Base-by-base conservation (phyloP, 495 filamentous ascomycete species). In the Penicillium fimorum region DNA sequence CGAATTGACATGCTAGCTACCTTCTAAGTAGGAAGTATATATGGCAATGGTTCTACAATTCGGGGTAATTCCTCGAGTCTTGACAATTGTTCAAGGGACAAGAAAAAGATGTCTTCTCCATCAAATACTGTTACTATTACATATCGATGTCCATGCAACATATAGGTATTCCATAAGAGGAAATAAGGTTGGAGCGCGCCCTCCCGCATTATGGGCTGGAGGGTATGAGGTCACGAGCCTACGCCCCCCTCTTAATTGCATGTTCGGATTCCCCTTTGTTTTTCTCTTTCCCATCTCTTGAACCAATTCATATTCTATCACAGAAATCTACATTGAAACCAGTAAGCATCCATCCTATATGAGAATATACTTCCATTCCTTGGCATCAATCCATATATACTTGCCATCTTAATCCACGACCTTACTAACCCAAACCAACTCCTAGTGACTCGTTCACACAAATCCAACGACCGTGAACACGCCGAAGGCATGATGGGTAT, bases 361-460 rank as follows among this genome's bases (percentile, higher is more conserved):
- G 20, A 17, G 2, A 9, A 32, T 30, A 17, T 47, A n/a, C 24
- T 17, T 46, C 24, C 4, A n/a, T 17, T 18, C 44, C 45, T 47
- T 47, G 45, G 45, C 45, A 47, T 47, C 7, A 15, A 30, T 13
- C 29, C 18, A 32, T 47, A 32, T 33, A 47, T 11, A 47, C 30
- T 9, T 38, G 35, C 15, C 7, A 30, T 30, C 27, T 47, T n/a
- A 30, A 20, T 47, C 9, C 15, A n/a, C 29, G 29, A 47, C 32
- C 4, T 7, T 6, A 47, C 4, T 32, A 3, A 47, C 29, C 1
- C 6, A 15, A 22, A 5, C 12, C 43, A 45, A 45, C 24, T 27
- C 24, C 6, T 27, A 93, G 91, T 96, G 93, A 96, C 92, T 76
- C 92, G 91, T 63, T 90, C 94, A 47, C 89, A 95, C 80, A 97